Evolutionary conservation across 257 asterid species (phyloP).

Genomic region (Solanum chiquidenum): DNA sequence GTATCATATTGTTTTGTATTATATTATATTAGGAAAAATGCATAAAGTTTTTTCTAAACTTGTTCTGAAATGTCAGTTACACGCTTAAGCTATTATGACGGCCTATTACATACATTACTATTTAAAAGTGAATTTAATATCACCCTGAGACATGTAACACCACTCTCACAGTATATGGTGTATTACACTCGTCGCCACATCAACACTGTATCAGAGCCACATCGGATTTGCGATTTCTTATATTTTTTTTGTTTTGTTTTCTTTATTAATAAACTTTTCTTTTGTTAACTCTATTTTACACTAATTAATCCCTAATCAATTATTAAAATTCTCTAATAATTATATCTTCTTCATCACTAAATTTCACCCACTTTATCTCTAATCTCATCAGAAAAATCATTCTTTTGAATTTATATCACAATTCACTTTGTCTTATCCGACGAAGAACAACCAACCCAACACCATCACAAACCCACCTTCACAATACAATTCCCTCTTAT

Average conservation of each 20-base stretch:
- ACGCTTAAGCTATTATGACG: background rate
- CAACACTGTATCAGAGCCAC: background rate
- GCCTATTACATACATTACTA: background rate
- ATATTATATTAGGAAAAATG: background rate
- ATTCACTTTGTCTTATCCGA: background rate
- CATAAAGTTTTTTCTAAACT: accelerated
- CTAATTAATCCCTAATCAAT: too few species aligned
- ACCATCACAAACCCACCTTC: background rate
- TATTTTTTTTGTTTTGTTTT: too few species aligned
- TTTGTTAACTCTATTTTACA: background rate
- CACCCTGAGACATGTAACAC: background rate
- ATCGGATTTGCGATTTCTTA: too few species aligned
- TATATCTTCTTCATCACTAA: background rate
- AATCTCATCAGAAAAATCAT: background rate
- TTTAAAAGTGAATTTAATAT: too few species aligned
- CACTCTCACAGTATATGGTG: background rate
- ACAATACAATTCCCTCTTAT: background rate
- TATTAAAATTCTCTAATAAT: too few species aligned
- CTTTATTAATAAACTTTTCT: background rate
- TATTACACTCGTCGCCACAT: background rate
- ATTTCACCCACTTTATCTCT: background rate
- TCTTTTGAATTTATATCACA: background rate
- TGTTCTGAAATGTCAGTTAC: too few species aligned
- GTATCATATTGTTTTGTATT: background rate
- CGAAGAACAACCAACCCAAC: background rate